A percentile compares a stretch with the other conserved stretches of the same genome.
Conservation (phyloP, 2,329 filamentous ascomycete species). For the Ophiocordyceps australis region DNA sequence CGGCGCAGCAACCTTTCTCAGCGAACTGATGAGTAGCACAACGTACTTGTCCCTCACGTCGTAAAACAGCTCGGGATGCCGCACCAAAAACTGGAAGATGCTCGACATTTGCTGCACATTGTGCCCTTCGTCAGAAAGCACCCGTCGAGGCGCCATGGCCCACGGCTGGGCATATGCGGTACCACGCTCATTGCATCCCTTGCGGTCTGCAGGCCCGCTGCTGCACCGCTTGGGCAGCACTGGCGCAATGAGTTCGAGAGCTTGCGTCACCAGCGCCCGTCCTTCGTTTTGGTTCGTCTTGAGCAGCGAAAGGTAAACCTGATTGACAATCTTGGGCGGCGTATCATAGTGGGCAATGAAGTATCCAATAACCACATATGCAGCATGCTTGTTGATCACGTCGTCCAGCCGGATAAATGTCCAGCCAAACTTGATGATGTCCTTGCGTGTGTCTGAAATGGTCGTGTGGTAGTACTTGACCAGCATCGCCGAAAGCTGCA, state of each 20-base stretch:
- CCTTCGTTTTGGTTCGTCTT: constrained; percentile 93
- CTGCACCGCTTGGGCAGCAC: constrained; percentile 78
- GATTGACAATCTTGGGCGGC: constrained; percentile 83
- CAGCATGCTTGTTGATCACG: constrained; percentile 96
- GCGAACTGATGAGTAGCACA: constrained; percentile 69
- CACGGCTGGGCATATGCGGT: too few species aligned
- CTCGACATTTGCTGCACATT: constrained; percentile 92
- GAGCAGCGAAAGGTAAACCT: constrained; percentile 83
- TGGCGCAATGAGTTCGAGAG: constrained; percentile 85
- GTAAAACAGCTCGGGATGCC: constrained; percentile 85
- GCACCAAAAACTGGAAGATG: constrained; percentile 92
- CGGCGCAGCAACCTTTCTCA: constrained; percentile 72
- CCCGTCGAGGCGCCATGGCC: constrained; percentile 79
- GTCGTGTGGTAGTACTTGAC: constrained; percentile 87
- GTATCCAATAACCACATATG: constrained; percentile 91
- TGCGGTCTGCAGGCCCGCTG: too few species aligned
- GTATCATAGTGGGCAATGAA: constrained; percentile 97
- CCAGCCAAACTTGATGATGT: constrained; percentile 99
- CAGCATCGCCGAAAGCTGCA: constrained; percentile 86
- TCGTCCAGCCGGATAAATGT: constrained; percentile 97
- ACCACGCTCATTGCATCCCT: constrained; percentile 48
- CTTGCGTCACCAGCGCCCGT: constrained; percentile 78
- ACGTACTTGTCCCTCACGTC: constrained; percentile 87
- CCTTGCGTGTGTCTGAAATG: constrained; percentile 82
- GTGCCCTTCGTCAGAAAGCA: constrained; percentile 82